Evolutionary conservation across 106 monocot species (phyloP), one percentile per base, ranked within the genome.

Genomic region (Acorus gramineus): DNA sequence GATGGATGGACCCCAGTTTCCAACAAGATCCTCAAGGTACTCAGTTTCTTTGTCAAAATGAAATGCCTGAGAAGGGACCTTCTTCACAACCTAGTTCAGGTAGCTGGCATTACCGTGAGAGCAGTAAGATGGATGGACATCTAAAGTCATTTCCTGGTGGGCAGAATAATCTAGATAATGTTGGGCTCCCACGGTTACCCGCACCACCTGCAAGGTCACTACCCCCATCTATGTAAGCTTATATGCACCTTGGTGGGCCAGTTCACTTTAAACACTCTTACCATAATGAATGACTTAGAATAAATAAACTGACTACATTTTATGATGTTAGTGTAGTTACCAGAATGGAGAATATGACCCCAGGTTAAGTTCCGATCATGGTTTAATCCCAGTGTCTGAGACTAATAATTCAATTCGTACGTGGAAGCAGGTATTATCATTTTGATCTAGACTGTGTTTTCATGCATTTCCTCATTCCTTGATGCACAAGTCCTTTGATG

Each of bases 131-230:
- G 51, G 77, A 94, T 82, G 82, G 76, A 62, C 60, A 48, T 65
- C 12, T 53, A 4, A 84, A 79, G 54, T 58, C 64, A 52, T 74
- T 66, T 69, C 55, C 70, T 71, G 72, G 73, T 66, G 61, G 55
- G 52, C 84, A 66, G 9, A 45, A 64, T 69, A 79, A 60, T 60
- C 10, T 49, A 61, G 80, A 75, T 14, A 77, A 60, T 71, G 61
- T 65, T 60, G 80, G 69, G 57, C 62, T 69, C 53, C 82, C 95
- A 66, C 90, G 83, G 49, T 78, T 80, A 49, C 87, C 95, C 10
- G 56, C 71, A 47, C 90, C 87, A 61, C 87, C 82, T 43, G 87
- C 95, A 12, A 81, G 80, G 62, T 87, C 90, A 42, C 12, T 91
- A 11, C 87, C 90, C 77, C 95, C 95, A 56, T 81, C 55, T 73